Base-by-base conservation (phyloP, 768 basidiomycete genomes). In the Lentinula detonsa region DNA sequence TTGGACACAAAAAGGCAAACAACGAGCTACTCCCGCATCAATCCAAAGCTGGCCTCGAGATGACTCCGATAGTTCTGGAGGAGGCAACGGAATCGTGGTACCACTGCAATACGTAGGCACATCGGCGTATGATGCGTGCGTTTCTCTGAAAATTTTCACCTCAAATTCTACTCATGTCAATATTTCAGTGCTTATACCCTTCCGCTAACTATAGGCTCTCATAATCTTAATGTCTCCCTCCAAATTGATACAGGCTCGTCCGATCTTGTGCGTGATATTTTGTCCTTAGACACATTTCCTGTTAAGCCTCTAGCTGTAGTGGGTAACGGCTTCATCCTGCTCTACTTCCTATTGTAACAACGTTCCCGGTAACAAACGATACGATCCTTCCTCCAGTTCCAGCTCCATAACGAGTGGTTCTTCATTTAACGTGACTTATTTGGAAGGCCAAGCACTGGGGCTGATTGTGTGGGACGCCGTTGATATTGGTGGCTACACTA, bases 171-270 rank as follows among this genome's bases (percentile, higher is more conserved):
- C 50, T 18, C 35, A 37, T 56, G 42, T 42, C 59, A 59, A 64
- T 13, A 35, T 52, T 56, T 18, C 35, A 91, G 90, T 31, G 78
- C 82, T 4, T 91, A 92, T 68, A 85, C 85, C 2, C 70, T 90
- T n/a, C 76, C 84, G 3, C 74, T 88, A 4, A 71, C 67, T 18
- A 74, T 90, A 23, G 89, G 90, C 10, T 57, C 70, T 6, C 71
- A 68, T 8, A 67, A 67, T 35, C 80, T 87, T 59, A 78, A 77
- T 23, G 72, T 88, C 23, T 84, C 81, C 5, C 72, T 92, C 2
- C 90, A 91, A 67, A 80, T 93, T 40, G 91, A 93, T 66, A 90
- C 88, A 0, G 91, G 91, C 33, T 92, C 91, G 0, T 89, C 89
- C 0, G 91, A 93, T 73, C 76, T 91, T 28, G 90, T 91, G 3